Evolutionary conservation across 345 rosid genomes (phyloP).

Genomic region (Ailanthus altissimus): DNA sequence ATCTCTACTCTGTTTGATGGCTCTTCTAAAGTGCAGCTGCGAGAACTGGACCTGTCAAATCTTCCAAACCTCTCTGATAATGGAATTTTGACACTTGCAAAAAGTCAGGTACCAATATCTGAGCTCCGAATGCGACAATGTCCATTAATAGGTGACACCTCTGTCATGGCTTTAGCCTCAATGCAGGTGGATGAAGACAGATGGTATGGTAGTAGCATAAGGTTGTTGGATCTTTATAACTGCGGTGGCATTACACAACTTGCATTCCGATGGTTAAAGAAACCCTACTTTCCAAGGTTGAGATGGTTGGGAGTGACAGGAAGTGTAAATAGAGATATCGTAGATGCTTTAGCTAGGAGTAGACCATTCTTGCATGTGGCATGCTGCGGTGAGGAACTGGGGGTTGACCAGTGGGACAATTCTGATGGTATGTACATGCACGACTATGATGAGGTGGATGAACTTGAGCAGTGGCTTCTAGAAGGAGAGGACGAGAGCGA

Average conservation of each 20-base stretch:
- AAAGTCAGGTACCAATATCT: slow-evolving; percentile 57
- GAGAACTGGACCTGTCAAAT: slow-evolving; percentile 81
- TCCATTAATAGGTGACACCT: slow-evolving; percentile 71
- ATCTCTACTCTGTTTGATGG: slow-evolving; percentile 67
- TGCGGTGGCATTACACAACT: slow-evolving; percentile 81
- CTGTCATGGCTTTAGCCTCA: slow-evolving; percentile 86
- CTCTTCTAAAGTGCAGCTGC: slow-evolving; percentile 57
- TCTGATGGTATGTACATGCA: slow-evolving; percentile 47
- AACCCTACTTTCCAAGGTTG: slow-evolving; percentile 84
- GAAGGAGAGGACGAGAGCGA: slow-evolving; percentile 40
- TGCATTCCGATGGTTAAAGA: slow-evolving; percentile 78
- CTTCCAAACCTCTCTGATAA: slow-evolving; percentile 70
- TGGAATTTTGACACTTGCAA: slow-evolving; percentile 67
- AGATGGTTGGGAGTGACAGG: slow-evolving; percentile 91
- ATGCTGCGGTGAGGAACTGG: slow-evolving; percentile 78
- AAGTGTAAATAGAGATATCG: slow-evolving; percentile 65
- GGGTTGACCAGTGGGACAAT: slow-evolving; percentile 57
- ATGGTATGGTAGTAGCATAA: slow-evolving; percentile 69
- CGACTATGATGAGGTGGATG: slow-evolving; percentile 55
- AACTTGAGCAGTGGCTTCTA: slow-evolving; percentile 54
- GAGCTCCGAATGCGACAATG: slow-evolving; percentile 89
- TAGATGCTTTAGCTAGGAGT: slow-evolving; percentile 80
- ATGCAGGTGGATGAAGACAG: slow-evolving; percentile 66
- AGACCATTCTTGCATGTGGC: slow-evolving; percentile 69
- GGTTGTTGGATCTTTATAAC: slow-evolving; percentile 65